Evolutionary conservation across 768 basidiomycete genomes (phyloP), one percentile per base, ranked within the genome.

Genomic region (Tricholoma flavovirens): DNA sequence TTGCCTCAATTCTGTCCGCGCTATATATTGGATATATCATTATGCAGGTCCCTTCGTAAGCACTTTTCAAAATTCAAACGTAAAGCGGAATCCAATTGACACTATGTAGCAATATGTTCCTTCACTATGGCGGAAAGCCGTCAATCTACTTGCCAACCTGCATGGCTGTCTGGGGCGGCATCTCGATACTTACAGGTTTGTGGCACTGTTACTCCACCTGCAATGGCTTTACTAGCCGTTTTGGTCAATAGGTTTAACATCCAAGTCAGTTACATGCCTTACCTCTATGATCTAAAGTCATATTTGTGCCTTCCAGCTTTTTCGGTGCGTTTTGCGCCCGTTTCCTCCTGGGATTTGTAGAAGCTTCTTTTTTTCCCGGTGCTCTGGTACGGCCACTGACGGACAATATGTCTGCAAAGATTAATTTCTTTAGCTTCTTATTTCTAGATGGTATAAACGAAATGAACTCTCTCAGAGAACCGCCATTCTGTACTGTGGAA

Each of bases 11-110:
- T 14, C 68, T 90, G 40, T 84, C 84, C 40, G 80, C 86, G 49
- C 74, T 90, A 30, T 90, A 88, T 62, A 76, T 88, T 43, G 77
- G 88, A 10, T 90, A 90, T 64, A 86, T 86, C 56, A 68, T 88
- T 36, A 88, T 89, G 87, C 88, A 90, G 66, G 78, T 90, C 53
- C 88, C 88, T 40, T 88, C 84, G 84, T 87, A 62, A 70, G 84
- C 71, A 3, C 30, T 26, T 15, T 30, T 54, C 29, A 17, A 11
- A 14, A 30, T 11, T 10, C 49, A 10, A 10, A n/a, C 49, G 29
- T 15, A 35, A 22, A 7, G 7, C 17, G 35, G 29, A 49, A 15
- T 21, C 57, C 50, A 30, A 50, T 3, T 30, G 11, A 43, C 24
- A 26, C 24, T 52, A 35, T 53, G 22, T 60, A 90, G 88, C 15